Evolutionary conservation across 768 basidiomycete species (phyloP).

Genomic region (Lyophyllum decastes): DNA sequence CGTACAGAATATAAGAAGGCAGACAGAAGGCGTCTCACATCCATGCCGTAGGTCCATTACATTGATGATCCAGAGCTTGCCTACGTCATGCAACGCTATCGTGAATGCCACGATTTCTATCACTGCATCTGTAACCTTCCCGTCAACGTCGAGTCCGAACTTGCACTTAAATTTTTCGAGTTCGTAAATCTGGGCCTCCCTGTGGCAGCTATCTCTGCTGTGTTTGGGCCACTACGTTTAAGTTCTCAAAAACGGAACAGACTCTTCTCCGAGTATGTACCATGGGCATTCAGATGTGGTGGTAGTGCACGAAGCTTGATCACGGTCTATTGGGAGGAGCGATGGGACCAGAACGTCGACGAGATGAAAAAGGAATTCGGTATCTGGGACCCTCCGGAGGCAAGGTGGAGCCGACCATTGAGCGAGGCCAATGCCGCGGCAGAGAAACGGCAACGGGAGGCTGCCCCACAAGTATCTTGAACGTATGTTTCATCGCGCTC

Average conservation of each 20-base stretch:
- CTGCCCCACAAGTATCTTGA: background rate
- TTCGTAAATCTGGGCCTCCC: slow-evolving; percentile 90
- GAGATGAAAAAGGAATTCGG: slow-evolving; percentile 87
- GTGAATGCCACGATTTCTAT: slow-evolving; percentile 98
- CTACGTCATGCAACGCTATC: slow-evolving; percentile 97
- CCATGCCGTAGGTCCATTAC: slow-evolving; percentile 75
- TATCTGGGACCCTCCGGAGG: slow-evolving; percentile 79
- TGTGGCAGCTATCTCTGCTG: slow-evolving; percentile 78
- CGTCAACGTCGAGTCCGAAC: slow-evolving; percentile 87
- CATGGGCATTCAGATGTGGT: slow-evolving; percentile 91
- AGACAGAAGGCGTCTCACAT: slow-evolving; percentile 3
- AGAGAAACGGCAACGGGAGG: slow-evolving; percentile 27
- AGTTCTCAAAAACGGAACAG: slow-evolving; percentile 50
- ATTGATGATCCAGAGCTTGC: slow-evolving; percentile 94
- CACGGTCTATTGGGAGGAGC: slow-evolving; percentile 93
- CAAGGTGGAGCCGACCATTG: slow-evolving; percentile 67
- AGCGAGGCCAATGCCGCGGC: slow-evolving; percentile 60
- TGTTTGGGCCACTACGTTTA: slow-evolving; percentile 79
- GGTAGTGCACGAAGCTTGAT: slow-evolving; percentile 74
- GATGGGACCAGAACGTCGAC: slow-evolving; percentile 83
- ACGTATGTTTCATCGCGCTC: background rate
- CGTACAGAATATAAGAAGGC: slow-evolving; percentile 11
- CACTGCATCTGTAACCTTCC: slow-evolving; percentile 90
- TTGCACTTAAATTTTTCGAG: slow-evolving; percentile 94
- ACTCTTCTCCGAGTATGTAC: slow-evolving; percentile 81